Percentiles rank a stretch among this genome's conserved stretches.
phyloP scores from a whole-genome alignment of 2,329 filamentous ascomycete species.

The Fusarium mangiferae region DNA sequence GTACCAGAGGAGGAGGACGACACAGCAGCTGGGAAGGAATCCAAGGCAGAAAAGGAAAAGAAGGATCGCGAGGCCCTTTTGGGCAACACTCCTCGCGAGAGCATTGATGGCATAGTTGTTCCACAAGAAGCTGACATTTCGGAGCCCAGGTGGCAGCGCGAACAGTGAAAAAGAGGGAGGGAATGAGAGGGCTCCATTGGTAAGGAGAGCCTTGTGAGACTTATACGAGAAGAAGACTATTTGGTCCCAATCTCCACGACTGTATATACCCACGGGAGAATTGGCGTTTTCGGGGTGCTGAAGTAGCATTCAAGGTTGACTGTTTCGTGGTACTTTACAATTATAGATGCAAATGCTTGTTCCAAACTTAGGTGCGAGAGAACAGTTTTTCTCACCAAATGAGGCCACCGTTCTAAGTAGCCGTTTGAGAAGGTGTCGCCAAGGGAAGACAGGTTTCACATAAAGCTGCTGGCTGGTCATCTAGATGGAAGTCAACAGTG shows the following conservation, averaged over 20 bases:
- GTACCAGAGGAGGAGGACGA: constrained; percentile 54
- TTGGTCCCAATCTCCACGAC: constrained; percentile 30
- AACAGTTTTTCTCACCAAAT: background rate
- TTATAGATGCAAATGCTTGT: background rate
- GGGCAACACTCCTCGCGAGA: constrained; percentile 37
- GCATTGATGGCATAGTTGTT: constrained; percentile 32
- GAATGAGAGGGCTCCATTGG: background rate
- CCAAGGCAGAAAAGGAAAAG: constrained; percentile 26
- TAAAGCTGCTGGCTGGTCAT: background rate
- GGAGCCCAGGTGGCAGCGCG: constrained; percentile 43
- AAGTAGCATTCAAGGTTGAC: constrained; percentile 9
- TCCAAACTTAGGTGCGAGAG: background rate
- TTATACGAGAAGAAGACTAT: constrained; percentile 10
- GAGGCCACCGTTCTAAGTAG: background rate
- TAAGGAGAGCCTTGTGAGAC: constrained; percentile 1
- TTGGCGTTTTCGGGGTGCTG: constrained; percentile 33
- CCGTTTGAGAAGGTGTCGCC: background rate
- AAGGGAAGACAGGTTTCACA: background rate
- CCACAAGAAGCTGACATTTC: constrained; percentile 43
- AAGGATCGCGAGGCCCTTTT: constrained; percentile 47
- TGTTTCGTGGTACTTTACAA: constrained; percentile 9
- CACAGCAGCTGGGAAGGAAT: constrained; percentile 21
- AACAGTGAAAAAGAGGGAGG: background rate
- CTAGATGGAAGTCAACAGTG: background rate
- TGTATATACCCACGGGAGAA: constrained; percentile 42